phyloP scores from a whole-genome alignment of 768 basidiomycete species.

The Hygrocybe coccinea region DNA sequence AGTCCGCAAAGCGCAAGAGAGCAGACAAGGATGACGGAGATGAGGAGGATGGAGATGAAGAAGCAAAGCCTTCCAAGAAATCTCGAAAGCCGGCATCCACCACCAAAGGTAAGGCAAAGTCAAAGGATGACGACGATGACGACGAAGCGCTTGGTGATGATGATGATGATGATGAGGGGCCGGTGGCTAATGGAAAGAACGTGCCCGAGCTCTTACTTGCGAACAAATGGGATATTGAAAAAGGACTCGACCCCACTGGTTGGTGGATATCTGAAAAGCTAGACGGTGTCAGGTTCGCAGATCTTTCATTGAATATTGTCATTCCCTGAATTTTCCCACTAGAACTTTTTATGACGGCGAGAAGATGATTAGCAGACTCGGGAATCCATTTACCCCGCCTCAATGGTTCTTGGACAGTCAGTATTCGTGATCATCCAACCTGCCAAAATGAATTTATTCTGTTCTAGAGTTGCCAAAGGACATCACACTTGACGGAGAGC shows the following conservation, averaged over 20 bases:
- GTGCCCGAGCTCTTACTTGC: slow-evolving; percentile 49
- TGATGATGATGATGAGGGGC: slow-evolving; percentile 29
- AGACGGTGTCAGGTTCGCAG: slow-evolving; percentile 53
- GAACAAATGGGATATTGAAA: slow-evolving; percentile 53
- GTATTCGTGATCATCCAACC: slow-evolving; percentile 14
- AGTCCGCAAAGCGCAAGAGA: slow-evolving; percentile 17
- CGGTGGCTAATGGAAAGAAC: slow-evolving; percentile 25
- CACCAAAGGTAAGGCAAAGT: slow-evolving; percentile 23
- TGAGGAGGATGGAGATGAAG: slow-evolving; percentile 13
- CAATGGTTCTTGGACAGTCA: slow-evolving; percentile 53
- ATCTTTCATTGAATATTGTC: background rate
- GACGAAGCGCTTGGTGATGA: slow-evolving; percentile 31
- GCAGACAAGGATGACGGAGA: slow-evolving; percentile 9
- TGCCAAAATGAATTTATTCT: background rate
- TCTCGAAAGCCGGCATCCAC: slow-evolving; percentile 15
- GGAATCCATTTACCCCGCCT: slow-evolving; percentile 55
- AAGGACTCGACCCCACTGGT: slow-evolving; percentile 48
- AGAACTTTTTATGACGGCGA: slow-evolving; percentile 55
- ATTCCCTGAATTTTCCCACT: background rate
- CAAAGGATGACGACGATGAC: slow-evolving; percentile 21
- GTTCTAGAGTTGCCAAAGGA: slow-evolving; percentile 48
- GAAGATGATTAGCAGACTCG: slow-evolving; percentile 50
- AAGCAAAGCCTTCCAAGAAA: slow-evolving; percentile 18
- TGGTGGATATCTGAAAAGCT: slow-evolving; percentile 63
- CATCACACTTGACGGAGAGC: slow-evolving; percentile 54